Base-by-base conservation (phyloP, 345 rosid species). In the Clarkia xantiana region DNA sequence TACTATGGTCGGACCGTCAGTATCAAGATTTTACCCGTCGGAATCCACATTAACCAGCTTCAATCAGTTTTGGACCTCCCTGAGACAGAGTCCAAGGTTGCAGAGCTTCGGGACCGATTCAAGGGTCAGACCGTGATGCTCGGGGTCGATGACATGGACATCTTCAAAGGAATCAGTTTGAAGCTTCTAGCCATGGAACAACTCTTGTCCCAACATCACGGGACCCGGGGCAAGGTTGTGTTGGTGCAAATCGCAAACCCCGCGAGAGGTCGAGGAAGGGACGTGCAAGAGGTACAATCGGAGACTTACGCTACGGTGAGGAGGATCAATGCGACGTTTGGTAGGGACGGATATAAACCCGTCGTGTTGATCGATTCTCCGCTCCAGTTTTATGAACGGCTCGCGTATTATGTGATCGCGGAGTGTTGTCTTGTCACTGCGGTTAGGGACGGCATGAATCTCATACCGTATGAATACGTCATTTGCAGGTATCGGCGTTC, bases 81-180 rank as follows among this genome's bases (percentile, higher is more conserved):
- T 0, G 89, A 88, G 71, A 84, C 95, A 16, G 81, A 65, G 48
- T 59, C 71, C 16, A 85, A 72, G 71, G 79, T 84, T 51, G 67
- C 76, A n/a, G 76, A 84, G 74, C 71, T 88, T 4, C 74, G 59
- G 46, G 71, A 75, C 40, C 84, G 52, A 68, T 88, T 84, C 67
- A 58, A 53, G 58, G 68, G 70, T 59, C 75, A 72, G 54, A 80
- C 74, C 20, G 86, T 88, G 42, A 49, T 88, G 74, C 86, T 88
- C 0, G 94, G 97, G 45, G 97, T 88, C 0, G 97, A 88, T 66
- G 97, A 88, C 64, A 88, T 88, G 97, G 97, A 88, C 74, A 81
- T 88, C 45, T 88, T 88, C 44, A 88, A 88, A 63, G 97, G 95
- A 54, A 84, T 88, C 57, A 88, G 95, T 63, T 68, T 88, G 67